These are phyloP conservation scores for Ustulina deusta DNA, from an alignment of 2,329 filamentous ascomycete genomes.

Conservation along the genomic window DNA sequence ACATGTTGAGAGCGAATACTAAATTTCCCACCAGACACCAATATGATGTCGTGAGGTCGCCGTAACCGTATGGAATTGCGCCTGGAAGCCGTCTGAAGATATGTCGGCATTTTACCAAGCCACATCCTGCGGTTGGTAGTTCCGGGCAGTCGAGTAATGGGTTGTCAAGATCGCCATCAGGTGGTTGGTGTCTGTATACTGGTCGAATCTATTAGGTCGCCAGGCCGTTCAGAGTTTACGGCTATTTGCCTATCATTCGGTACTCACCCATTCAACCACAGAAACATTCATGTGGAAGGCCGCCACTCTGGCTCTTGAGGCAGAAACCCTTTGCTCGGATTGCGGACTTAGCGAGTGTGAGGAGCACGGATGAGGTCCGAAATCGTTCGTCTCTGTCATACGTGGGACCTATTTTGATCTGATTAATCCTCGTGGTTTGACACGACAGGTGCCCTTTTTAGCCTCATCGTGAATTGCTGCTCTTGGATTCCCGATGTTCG, in stretches of 20 bases:
- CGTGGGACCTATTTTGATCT: conserved; percentile 4
- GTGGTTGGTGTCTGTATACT: neutral
- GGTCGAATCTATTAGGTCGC: neutral
- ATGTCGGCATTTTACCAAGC: neutral
- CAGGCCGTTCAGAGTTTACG: neutral
- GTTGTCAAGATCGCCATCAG: conserved; percentile 12
- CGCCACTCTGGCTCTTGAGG: neutral
- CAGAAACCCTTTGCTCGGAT: neutral
- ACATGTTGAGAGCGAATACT: neutral
- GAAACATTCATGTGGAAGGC: neutral
- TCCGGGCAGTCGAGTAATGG: neutral
- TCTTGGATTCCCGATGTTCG: conserved; percentile 44
- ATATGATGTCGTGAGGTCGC: neutral
- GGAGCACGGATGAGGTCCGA: neutral
- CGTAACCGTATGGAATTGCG: neutral
- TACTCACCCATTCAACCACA: neutral
- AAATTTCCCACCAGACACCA: neutral
- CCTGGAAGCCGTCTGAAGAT: neutral
- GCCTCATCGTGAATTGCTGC: conserved; percentile 25
- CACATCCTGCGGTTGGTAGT: neutral
- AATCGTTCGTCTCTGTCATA: neutral
- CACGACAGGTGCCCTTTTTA: conserved; percentile 17
- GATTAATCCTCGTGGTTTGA: conserved; percentile 10
- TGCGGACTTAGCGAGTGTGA: neutral
- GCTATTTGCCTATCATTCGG: conserved; percentile 1